Evolutionary conservation across 805 yeast species (phyloP), one percentile per base, ranked within the genome.

Genomic region (Nakazawaea populi): DNA sequence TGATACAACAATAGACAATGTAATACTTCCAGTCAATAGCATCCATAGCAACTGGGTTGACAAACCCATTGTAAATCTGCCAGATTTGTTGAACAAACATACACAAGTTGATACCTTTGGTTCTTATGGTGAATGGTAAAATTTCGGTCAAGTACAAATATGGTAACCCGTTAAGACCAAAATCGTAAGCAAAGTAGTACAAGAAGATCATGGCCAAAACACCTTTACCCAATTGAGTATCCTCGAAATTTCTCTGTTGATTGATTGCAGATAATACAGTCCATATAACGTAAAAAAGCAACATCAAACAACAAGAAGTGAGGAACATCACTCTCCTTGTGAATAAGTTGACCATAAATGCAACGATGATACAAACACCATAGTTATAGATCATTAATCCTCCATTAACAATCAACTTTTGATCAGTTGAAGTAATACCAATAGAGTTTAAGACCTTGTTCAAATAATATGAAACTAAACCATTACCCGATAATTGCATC

Each of bases 181-280:
- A 60, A 56, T 73, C 67, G 62, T 75, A 76, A 41, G 68, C 65
- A 48, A 62, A 57, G 60, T 70, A 68, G 70, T 67, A 75, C 35
- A 76, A 57, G 70, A 75, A 77, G 47, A 79, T 73, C 76, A 78
- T 73, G 6, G 77, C 77, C 58, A 71, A 67, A 29, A 75, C 79
- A 53, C 77, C 82, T 50, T 67, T 65, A 46, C 74, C 76, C 34
- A 71, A 60, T 2, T 61, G 27, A 54, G 72, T 73, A 51, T 75
- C 67, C 51, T 66, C 60, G 56, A 71, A 73, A 56, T 71, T 55
- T 42, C 70, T 61, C 57, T 74, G 60, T 54, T 69, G 74, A 60
- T 72, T 73, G 40, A 72, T 58, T 1, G 82, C 80, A 12, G 82
- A 75, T 44, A 73, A 63, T 27, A 65, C 55, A 3, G 80, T 75